Evolutionary conservation across 805 yeast genomes (phyloP).

Genomic region (Yamadazyma olivae): DNA sequence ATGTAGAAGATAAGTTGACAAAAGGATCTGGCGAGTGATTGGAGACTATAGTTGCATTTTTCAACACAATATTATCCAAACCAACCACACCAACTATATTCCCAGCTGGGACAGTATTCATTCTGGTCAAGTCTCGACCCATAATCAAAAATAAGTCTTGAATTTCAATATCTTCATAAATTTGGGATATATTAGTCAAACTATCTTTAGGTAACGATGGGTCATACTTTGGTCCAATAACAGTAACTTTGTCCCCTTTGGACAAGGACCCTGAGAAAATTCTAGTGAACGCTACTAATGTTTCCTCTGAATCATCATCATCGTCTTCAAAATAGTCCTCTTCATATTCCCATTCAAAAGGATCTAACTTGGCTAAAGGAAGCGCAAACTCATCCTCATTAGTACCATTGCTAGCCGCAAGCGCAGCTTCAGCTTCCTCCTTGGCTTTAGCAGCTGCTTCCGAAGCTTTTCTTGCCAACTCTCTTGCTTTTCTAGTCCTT

Average conservation of each 20-base stretch:
- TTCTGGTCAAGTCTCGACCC: constrained; percentile 85
- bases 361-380: constrained; percentile 26
- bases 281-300: constrained; percentile 82
- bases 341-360: constrained; percentile 46
- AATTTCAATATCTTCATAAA: constrained; percentile 55
- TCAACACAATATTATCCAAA: constrained; percentile 73
- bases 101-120: constrained; percentile 87
- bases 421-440: constrained; percentile 12
- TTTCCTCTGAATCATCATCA: constrained; percentile 55
- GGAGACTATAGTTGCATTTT: constrained; percentile 75
- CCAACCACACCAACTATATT: constrained; percentile 94
- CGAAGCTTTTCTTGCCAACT: constrained; percentile 66
- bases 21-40: constrained; percentile 55
- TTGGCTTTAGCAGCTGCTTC: constrained; percentile 37
- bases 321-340: constrained; percentile 46
- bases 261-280: constrained; percentile 80
- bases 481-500: constrained; percentile 61
- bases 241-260: constrained; percentile 71
- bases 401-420: constrained; percentile 6
- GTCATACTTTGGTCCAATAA: constrained; percentile 85
- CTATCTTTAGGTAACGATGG: constrained; percentile 44
- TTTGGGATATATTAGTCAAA: constrained; percentile 45
- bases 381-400: constrained; percentile 24
- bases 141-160: constrained; percentile 75
- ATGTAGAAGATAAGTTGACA: constrained; percentile 53